Evolutionary conservation across 768 basidiomycete genomes (phyloP).

Genomic region (Boletus rubescentipes): DNA sequence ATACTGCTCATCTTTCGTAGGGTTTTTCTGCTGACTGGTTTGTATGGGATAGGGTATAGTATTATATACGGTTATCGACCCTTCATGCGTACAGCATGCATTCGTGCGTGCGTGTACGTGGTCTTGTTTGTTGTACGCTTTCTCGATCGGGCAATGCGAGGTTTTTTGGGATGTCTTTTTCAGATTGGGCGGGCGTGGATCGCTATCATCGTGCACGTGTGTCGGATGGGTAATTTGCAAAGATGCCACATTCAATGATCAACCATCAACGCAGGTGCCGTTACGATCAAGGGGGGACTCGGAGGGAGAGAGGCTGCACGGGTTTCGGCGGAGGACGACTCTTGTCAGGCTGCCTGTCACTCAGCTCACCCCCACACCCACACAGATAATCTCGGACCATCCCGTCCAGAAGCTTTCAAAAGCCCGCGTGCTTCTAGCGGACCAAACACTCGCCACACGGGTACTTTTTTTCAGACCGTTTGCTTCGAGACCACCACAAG

Average conservation of each 20-base stretch:
- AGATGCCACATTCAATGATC: not conserved
- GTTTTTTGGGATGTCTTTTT: not conserved
- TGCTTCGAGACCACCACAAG: not conserved
- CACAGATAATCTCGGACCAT: not conserved
- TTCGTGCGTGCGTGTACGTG: conserved; percentile 1
- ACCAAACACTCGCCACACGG: not conserved
- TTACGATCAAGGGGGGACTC: not conserved
- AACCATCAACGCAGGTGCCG: not conserved
- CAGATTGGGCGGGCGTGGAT: not conserved
- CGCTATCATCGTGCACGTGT: not conserved
- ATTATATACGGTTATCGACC: conserved; percentile 9
- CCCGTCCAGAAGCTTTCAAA: not conserved
- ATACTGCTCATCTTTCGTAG: not conserved
- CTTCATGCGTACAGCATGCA: conserved; percentile 4
- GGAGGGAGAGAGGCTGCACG: no score
- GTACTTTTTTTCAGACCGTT: not conserved
- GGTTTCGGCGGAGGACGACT: not conserved
- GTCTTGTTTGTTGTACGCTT: conserved; percentile 1
- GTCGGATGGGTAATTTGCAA: not conserved
- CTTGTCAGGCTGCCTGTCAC: not conserved
- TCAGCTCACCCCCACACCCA: not conserved
- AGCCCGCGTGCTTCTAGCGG: not conserved
- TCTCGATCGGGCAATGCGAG: conserved; percentile 1
- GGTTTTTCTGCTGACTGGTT: conserved; percentile 7
- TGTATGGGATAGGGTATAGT: conserved; percentile 18